These are phyloP conservation scores for Holtermanniella nyarrowii DNA, from an alignment of 768 basidiomycete species.

Conservation along the genomic window DNA sequence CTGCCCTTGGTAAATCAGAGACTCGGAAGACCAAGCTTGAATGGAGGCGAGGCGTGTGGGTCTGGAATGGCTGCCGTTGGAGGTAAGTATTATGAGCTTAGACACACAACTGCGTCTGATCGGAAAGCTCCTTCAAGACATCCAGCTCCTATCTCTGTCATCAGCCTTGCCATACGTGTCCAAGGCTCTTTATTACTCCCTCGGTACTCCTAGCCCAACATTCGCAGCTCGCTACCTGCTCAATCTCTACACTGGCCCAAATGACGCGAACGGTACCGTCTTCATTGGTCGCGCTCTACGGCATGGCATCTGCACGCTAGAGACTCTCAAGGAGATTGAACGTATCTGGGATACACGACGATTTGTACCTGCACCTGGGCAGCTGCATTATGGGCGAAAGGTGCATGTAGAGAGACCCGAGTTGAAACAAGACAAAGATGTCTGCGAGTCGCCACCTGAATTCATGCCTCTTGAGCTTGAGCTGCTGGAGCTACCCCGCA, in stretches of 20 bases:
- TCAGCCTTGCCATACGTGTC: slow-evolving; percentile 54
- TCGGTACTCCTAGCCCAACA: slow-evolving; percentile 50
- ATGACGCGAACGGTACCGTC: slow-evolving; percentile 16
- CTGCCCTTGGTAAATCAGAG: too few species aligned
- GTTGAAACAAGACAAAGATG: background rate
- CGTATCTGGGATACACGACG: slow-evolving; percentile 21
- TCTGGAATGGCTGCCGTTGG: background rate
- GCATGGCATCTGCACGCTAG: slow-evolving; percentile 32
- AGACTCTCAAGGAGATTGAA: slow-evolving; percentile 23
- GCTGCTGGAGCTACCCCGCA: slow-evolving; percentile 25
- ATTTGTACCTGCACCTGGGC: background rate
- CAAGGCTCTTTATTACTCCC: slow-evolving; percentile 49
- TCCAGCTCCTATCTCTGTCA: slow-evolving; percentile 63
- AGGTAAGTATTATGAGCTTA: background rate
- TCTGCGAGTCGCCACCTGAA: background rate
- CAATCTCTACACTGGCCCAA: slow-evolving; percentile 32
- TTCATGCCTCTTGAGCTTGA: slow-evolving; percentile 9
- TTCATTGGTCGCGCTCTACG: slow-evolving; percentile 25
- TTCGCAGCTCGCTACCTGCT: slow-evolving; percentile 61
- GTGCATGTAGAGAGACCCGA: background rate
- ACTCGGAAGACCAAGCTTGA: too few species aligned
- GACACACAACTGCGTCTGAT: background rate
- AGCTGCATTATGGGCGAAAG: background rate
- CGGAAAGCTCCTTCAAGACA: slow-evolving; percentile 61
- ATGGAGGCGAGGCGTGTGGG: background rate